Evolutionary conservation across 2,329 filamentous ascomycete species (phyloP), one percentile per base, ranked within the genome.

Genomic region (Hirsutella thompsonii): DNA sequence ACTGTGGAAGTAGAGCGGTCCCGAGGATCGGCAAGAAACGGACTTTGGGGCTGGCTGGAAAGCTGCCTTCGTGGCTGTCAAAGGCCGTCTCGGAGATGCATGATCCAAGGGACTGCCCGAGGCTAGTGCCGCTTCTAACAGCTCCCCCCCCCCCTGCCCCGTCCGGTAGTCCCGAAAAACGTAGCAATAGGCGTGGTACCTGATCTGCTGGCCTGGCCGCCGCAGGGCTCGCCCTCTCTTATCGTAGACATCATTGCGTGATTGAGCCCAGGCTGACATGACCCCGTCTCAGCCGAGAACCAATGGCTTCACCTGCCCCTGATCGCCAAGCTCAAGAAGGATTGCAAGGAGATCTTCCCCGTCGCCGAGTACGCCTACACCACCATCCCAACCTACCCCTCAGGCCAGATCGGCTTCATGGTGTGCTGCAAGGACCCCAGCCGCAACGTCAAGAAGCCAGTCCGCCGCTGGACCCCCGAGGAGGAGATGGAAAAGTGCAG

Each of bases 371-470:
- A 96, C 70, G 92, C 85, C 55, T 98, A 95, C 78, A 96, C 90
- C 58, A 96, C 90, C 56, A 98, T 98, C 66, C 92, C 92, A 45
- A 98, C 92, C 60, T 98, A 98, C 74, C 92, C 92, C 51, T 94
- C 87, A 43, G 92, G 92, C 61, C 92, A 98, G 73, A 98, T 98
- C 58, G 92, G 92, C 61, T 98, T 98, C 81, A 95, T 98, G 89
- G 86, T 98, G 60, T 96, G 92, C 81, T 85, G 76, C 81, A 96
- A 98, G 79, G 90, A 96, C 61, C 70, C 79, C 61, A 79, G 67
- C 59, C 78, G 81, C 63, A 76, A 98, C 67, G 76, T 96, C 60
- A 86, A 76, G 64, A 84, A 81, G 66, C 92, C 92, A 41, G 59
- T 95, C 47, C 83, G 92, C 58, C 72, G 67, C 55, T 94, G 88